Conservation (phyloP, 2,329 filamentous ascomycete species). For the Beauveria medogensis region DNA sequence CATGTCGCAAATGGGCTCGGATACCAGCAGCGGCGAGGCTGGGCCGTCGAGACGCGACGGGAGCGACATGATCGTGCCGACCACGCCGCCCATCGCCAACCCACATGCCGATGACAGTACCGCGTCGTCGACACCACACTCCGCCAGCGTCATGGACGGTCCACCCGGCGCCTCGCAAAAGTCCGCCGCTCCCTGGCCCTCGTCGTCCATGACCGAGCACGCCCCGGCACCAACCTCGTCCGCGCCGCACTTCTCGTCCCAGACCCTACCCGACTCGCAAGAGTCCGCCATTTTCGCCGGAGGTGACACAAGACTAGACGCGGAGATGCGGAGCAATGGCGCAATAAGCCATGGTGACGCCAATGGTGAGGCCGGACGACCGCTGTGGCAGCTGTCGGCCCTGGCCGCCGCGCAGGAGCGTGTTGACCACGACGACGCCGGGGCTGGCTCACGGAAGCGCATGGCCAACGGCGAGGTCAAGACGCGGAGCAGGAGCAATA, state of each 20-base stretch:
- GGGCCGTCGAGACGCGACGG: conserved; percentile 13
- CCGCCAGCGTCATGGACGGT: neutral
- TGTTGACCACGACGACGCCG: conserved; percentile 30
- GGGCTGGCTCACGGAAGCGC: conserved; percentile 53
- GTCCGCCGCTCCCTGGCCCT: neutral
- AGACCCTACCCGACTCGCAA: conserved; percentile 11
- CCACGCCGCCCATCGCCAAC: conserved; percentile 9
- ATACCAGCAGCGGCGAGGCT: conserved; percentile 4
- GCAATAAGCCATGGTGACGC: neutral
- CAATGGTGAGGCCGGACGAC: conserved; percentile 30
- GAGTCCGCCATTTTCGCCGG: neutral
- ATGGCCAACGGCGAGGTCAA: conserved; percentile 72
- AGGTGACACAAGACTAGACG: conserved; percentile 2
- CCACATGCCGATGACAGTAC: neutral
- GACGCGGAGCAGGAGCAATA: conserved; percentile 35
- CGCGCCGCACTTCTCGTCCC: neutral
- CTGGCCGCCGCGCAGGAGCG: conserved; percentile 47
- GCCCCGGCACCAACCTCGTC: neutral
- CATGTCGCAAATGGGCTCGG: conserved; percentile 13
- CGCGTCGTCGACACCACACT: neutral
- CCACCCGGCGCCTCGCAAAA: neutral
- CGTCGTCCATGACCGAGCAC: neutral
- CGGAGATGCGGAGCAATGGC: neutral
- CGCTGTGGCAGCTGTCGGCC: conserved; percentile 50
- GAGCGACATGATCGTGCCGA: conserved; percentile 10